Base-by-base conservation (phyloP, 2,329 filamentous ascomycete species). In the Incumbomyces delicatus region DNA sequence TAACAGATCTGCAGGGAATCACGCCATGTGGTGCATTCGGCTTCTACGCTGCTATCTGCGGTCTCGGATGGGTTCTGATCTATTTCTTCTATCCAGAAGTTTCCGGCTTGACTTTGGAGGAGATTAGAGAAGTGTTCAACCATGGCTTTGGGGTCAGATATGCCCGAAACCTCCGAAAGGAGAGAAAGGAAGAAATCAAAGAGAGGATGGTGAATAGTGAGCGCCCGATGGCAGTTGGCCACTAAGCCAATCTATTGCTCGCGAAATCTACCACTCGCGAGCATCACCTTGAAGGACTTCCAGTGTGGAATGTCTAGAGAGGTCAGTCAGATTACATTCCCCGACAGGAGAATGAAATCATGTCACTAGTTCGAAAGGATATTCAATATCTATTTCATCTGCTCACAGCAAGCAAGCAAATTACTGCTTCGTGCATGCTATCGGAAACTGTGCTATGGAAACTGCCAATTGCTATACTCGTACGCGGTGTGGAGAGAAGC, bases 21-120 rank as follows among this genome's bases (percentile, higher is more conserved):
- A 74, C 72, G 0, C 70, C 71, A 0, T 68, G 64, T 2, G 72
- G 73, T 1, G 67, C 72, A 0, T 76, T 75, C 50, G 71, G 71
- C 12, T 75, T 76, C 58, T 76, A 74, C 46, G 68, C 71, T 1
- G 69, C 61, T 0, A 70, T 75, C 31, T 75, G 71, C 53, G 63
- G 70, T 37, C 50, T 72, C 22, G 71, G 71, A 12, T 72, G 66
- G 57, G 32, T 46, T 16, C 22, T 49, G 12, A 39, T 49, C 32
- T 48, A 41, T 37, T 42, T 51, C n/a, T 51, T 46, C 46, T 49
- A 48, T 17, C 49, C 49, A n/a, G 49, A 51, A 40, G 44, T 44
- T 4, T 42, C 35, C 20, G 49, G 49, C 12, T n/a, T 44, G n/a
- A 46, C 49, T 14, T 33, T 51, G n/a, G 49, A 51, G 29, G 49